A percentile compares a stretch with the other conserved stretches of the same genome.
phyloP scores from a whole-genome alignment of 805 yeast genomes.

The Wickerhamomyces strasburgensis region DNA sequence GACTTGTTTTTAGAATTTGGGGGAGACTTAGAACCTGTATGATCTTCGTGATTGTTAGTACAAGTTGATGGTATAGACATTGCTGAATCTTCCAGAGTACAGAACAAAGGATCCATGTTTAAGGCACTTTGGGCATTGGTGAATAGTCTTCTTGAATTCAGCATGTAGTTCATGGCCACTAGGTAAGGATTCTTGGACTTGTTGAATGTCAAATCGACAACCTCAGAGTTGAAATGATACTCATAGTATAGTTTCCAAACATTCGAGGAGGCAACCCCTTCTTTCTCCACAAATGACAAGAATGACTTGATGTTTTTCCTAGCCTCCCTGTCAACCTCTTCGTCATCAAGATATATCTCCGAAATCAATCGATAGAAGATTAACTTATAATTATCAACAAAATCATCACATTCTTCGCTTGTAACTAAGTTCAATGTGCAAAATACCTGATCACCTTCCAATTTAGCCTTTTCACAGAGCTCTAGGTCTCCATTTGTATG shows the following conservation, averaged over 20 bases:
- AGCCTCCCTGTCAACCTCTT: conserved; percentile 1
- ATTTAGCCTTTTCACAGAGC: conserved; percentile 5
- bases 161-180: conserved; percentile 25
- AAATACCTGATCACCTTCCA: conserved; percentile 15
- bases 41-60: conserved; percentile 8
- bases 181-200: conserved; percentile 18
- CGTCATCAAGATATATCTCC: conserved; percentile 11
- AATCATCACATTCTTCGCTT: conserved; percentile 4
- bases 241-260: conserved; percentile 20
- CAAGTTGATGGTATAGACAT: conserved; percentile 37
- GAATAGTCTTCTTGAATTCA: conserved; percentile 27
- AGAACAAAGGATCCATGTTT: conserved; percentile 43
- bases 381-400: conserved; percentile 21
- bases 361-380: conserved; percentile 20
- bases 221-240: conserved; percentile 19
- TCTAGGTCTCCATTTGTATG: conserved; percentile 14
- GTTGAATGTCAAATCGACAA: conserved; percentile 12
- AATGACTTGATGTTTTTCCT: conserved; percentile 16
- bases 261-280: conserved; percentile 13
- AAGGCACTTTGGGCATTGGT: conserved; percentile 28
- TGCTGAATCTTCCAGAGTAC: conserved; percentile 46
- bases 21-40: conserved; percentile 1
- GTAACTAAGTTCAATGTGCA: conserved; percentile 9
- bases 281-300: conserved; percentile 17
- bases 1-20: conserved; percentile 12